phyloP scores from a whole-genome alignment of 306 rosid genomes.

The Cajanus cajan region DNA sequence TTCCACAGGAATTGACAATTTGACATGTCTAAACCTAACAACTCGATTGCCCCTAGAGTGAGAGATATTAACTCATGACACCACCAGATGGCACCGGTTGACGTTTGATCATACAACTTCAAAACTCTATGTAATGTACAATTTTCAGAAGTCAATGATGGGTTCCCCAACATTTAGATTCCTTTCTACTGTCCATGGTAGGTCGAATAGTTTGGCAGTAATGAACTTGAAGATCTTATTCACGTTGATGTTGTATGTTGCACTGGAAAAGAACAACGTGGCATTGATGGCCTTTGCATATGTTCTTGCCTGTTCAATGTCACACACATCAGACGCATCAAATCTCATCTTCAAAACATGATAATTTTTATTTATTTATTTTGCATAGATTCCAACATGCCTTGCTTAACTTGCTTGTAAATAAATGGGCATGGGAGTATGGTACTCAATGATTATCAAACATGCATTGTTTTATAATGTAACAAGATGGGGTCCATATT shows the following conservation, averaged over 20 bases:
- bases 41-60: conserved; percentile 43
- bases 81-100: conserved; percentile 38
- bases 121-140: neutral
- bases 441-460: conserved; percentile 22
- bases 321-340: conserved; percentile 18
- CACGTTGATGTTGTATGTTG: conserved; percentile 91
- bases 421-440: conserved; percentile 11
- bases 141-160: conserved; percentile 75
- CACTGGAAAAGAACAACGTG: conserved; percentile 88
- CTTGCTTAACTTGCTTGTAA: conserved; percentile 15
- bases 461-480: neutral
- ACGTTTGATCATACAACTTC: conserved; percentile 9
- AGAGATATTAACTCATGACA: neutral
- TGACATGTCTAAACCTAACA: conserved; percentile 33
- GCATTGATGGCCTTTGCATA: conserved; percentile 88
- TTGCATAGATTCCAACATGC: conserved; percentile 12
- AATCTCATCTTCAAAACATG: neutral
- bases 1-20: neutral
- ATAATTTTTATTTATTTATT: neutral
- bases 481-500: conserved; percentile 20
- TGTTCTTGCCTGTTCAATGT: conserved; percentile 74
- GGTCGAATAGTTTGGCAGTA: conserved; percentile 90
- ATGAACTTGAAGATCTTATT: conserved; percentile 96
- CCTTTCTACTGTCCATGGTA: conserved; percentile 93
- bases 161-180: conserved; percentile 92